phyloP scores from a whole-genome alignment of 768 basidiomycete species.

The Boletus rubropictus region DNA sequence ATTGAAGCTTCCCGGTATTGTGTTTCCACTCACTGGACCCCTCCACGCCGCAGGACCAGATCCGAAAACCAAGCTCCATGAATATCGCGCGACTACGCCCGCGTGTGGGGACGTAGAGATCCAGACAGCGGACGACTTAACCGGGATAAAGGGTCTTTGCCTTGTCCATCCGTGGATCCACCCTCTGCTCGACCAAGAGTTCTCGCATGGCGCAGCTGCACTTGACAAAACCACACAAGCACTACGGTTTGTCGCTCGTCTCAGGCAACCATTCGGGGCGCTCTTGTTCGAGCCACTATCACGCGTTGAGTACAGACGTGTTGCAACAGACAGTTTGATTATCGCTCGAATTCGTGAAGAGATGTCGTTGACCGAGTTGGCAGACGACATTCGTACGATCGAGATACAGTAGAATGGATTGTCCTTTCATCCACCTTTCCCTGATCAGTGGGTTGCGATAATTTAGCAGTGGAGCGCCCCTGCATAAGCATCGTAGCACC shows the following conservation, averaged over 20 bases:
- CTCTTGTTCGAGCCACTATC: background rate
- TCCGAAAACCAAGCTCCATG: background rate
- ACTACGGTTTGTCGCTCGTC: background rate
- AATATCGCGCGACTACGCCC: background rate
- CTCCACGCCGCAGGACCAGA: too few relatives aligned
- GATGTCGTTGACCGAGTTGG: background rate
- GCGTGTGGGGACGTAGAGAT: background rate
- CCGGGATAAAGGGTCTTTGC: background rate
- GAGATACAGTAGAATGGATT: background rate
- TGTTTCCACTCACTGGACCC: too few relatives aligned
- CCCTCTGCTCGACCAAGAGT: conserved; percentile 3
- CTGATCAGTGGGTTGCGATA: too few relatives aligned
- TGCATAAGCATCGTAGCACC: too few relatives aligned
- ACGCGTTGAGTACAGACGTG: background rate
- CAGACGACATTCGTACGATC: background rate
- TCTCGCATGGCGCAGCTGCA: background rate
- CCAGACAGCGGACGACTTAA: background rate
- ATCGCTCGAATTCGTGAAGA: background rate
- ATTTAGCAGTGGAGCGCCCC: too few relatives aligned
- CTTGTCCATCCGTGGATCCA: conserved; percentile 13
- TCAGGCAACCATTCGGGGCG: background rate
- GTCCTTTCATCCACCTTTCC: too few relatives aligned
- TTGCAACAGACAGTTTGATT: background rate
- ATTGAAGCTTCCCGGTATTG: background rate
- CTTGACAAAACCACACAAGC: background rate